Conservation (phyloP, 371 early-diverging fungal genomes). For the Rhizopus stolonifer region DNA sequence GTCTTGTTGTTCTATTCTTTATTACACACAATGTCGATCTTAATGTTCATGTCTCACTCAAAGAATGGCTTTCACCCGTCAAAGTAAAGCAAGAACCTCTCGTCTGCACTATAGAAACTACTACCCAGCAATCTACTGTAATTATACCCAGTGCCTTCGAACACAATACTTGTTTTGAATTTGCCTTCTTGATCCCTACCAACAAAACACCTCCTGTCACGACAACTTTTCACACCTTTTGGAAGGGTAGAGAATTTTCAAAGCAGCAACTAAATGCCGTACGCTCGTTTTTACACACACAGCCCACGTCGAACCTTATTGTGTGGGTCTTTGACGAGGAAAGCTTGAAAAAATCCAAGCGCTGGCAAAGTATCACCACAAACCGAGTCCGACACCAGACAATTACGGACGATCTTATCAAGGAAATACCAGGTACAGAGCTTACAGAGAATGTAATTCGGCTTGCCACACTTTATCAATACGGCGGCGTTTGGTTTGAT, state of each 20-base stretch:
- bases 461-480: constrained; percentile 29
- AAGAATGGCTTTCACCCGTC: constrained; percentile 30
- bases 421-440: no score
- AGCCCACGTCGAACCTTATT: constrained; percentile 22
- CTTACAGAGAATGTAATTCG: constrained; percentile 19
- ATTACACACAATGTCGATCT: constrained; percentile 36
- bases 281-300: constrained; percentile 47
- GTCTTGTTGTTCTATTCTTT: constrained; percentile 29
- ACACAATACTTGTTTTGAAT: constrained; percentile 44
- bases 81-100: constrained; percentile 25
- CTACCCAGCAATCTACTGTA: constrained; percentile 10
- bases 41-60: constrained; percentile 40
- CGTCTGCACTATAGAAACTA: constrained; percentile 18
- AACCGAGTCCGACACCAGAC: constrained; percentile 21
- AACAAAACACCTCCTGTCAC: not conserved
- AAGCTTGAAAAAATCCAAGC: constrained; percentile 4
- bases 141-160: constrained; percentile 39
- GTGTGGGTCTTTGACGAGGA: constrained; percentile 29
- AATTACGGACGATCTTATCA: not conserved
- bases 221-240: constrained; percentile 18
- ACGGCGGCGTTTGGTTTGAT: constrained; percentile 55
- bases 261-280: constrained; percentile 30
- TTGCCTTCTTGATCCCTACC: constrained; percentile 27
- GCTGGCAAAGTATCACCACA: constrained; percentile 7
- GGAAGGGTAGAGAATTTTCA: constrained; percentile 16